A percentile compares a stretch with the other conserved stretches of the same genome.
phyloP scores from a whole-genome alignment of 371 early-diverging fungal species.

The Rhizopus delemar region DNA sequence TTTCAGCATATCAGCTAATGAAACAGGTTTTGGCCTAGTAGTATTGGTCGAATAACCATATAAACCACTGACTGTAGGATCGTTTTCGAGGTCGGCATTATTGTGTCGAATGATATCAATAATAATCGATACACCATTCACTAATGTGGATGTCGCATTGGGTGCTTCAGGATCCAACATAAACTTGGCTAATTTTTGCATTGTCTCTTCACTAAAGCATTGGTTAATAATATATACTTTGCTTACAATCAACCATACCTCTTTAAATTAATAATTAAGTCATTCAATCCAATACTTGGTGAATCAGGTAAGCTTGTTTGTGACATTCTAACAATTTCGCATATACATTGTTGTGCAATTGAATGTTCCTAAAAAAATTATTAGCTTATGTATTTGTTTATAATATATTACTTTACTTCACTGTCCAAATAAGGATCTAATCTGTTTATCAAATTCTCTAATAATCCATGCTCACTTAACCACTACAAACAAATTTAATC shows the following conservation, averaged over 20 bases:
- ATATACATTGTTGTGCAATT: slow-evolving; percentile 82
- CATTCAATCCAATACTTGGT: slow-evolving; percentile 67
- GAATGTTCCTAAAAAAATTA: slow-evolving; percentile 67
- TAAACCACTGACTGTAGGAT: slow-evolving; percentile 29
- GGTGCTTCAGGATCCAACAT: slow-evolving; percentile 84
- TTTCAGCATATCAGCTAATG: slow-evolving; percentile 77
- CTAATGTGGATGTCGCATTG: slow-evolving; percentile 76
- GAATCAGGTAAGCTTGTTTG: slow-evolving; percentile 70
- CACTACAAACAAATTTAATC: slow-evolving; percentile 51
- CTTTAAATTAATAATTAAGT: slow-evolving; percentile 75
- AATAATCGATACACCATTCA: slow-evolving; percentile 88
- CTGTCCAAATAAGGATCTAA: slow-evolving; percentile 76
- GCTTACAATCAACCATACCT: slow-evolving; percentile 36
- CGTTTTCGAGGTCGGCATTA: slow-evolving; percentile 55
- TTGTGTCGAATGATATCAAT: slow-evolving; percentile 94
- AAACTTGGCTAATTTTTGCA: slow-evolving; percentile 72
- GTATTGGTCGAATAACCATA: slow-evolving; percentile 24
- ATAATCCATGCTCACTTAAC: slow-evolving; percentile 76
- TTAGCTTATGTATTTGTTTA: background rate
- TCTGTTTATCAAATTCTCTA: slow-evolving; percentile 72
- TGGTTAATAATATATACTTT: background rate
- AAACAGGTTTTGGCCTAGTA: slow-evolving; percentile 30
- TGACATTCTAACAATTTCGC: slow-evolving; percentile 88
- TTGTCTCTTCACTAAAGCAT: slow-evolving; percentile 57
- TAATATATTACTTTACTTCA: slow-evolving; percentile 46